Base-by-base conservation (phyloP, 345 rosid genomes). In the Hypericum androsaemum region DNA sequence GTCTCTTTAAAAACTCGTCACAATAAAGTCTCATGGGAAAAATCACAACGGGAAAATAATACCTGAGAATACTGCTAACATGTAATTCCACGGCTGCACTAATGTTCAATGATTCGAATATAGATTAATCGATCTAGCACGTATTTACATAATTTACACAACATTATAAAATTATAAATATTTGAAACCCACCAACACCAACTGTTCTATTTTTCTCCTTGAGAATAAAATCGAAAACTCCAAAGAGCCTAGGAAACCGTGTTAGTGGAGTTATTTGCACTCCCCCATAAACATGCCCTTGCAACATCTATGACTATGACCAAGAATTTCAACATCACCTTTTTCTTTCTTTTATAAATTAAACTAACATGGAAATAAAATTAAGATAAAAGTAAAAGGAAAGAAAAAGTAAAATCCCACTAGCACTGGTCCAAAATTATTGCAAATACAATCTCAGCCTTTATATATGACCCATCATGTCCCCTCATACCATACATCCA, bases 231-330 rank as follows among this genome's bases (percentile, higher is more conserved):
- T 22, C 65, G 81, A 73, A 64, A 71, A 71, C 64, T 68, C 78
- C 81, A 56, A n/a, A 71, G 76, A 48, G 70, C 81, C 77, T 80
- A 37, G 90, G 75, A 64, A 76, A 52, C 61, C 84, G 90, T 55
- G 86, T 74, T 66, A 74, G 89, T 82, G 83, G 85, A 75, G 64
- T 67, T 70, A 14, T 64, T 74, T 76, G 64, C 66, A 52, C 62
- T 67, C 64, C 77, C 60, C 81, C 75, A 76, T 79, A 67, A 74
- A 76, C 85, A 71, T 76, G 80, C 85, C 74, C 70, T 69, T 48
- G 57, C 32, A 22, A 22, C 45, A 53, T 44, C n/a, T 16, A 9
- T 60, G 54, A 13, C 70, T 61, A 41, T 49, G 66, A 63, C 72
- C 64, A 53, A 62, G 60, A 57, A 37, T 68, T 65, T 70, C 77